Evolutionary conservation across 768 basidiomycete genomes (phyloP), one percentile per base, ranked within the genome.

Genomic region (Leucosporidium yakuticum): DNA sequence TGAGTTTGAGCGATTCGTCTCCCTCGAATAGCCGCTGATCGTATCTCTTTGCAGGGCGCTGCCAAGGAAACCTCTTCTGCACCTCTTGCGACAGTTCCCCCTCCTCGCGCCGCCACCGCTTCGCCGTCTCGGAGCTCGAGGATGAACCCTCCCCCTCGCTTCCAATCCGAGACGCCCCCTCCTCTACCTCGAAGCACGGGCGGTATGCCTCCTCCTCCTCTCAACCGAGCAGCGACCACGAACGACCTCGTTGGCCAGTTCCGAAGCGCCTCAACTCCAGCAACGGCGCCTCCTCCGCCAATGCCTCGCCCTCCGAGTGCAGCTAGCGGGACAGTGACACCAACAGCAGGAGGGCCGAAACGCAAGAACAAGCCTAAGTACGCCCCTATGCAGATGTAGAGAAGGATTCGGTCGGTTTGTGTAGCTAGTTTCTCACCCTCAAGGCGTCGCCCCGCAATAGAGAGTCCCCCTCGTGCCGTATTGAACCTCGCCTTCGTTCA

Each of bases 1-100:
- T 91, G 20, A 25, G 62, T 32, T 6, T 44, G 12, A 12, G 12
- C 6, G 34, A 12, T 5, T 6, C 12, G 6, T 36, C 6, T 12
- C 34, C 6, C 6, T 36, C 34, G 34, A 36, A 36, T 36, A 5
- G 12, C 12, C 12, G 12, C 60, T 36, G 19, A 36, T 36, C 15
- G 9, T 21, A 25, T 34, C 29, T 47, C 23, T 32, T 12, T 34
- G 4, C 64, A 71, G 70, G 66, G 36, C 20, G 66, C 36, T 23
- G 39, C 39, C 39, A 44, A 44, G 69, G 66, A n/a, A 65, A 69
- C 25, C 39, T 20, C 71, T 0, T 50, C 64, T 27, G 60, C 70
- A 1, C 32, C 71, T 3, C 36, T 67, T 19, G 51, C 58, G 15
- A 49, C 44, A 3, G 60, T 47, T 0, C 71, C 71, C 21, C 71